Evolutionary conservation across 345 rosid genomes (phyloP), one percentile per base, ranked within the genome.

Genomic region (Eucalyptus urophylla): DNA sequence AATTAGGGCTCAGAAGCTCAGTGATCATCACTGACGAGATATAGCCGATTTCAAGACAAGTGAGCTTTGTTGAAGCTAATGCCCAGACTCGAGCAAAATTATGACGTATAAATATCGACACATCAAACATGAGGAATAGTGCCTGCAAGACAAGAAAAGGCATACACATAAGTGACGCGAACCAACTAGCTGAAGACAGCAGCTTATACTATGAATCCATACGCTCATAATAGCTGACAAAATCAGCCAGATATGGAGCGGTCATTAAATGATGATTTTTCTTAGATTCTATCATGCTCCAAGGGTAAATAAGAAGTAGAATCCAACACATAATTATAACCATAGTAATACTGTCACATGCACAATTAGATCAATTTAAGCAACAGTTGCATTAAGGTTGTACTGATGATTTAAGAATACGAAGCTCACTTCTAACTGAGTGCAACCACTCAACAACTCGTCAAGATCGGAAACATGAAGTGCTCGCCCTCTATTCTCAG

Each of bases 31-130:
- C 96, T 11, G 98, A 96, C 14, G 99, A 94, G 87, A 96, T 93
- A 90, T 93, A 95, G 86, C 98, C 98, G 45, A 97, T 94, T 95
- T 97, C 97, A 33, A 97, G 98, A 90, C 93, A 96, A 86, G 94
- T 92, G 86, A 97, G 97, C 86, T 93, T 96, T 89, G 93, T 91
- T 87, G 99, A 96, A 87, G 95, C 97, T 54, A 93, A 92, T 58
- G 95, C 95, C 95, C 98, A 97, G 80, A 94, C 92, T 44, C 90
- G 93, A 92, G 95, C 90, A 88, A 95, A 95, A 89, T 92, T 93
- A 89, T 94, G 97, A 62, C 93, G 96, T 83, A 94, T 92, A 88
- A 96, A 94, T 62, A 95, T 89, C 5, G 99, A 96, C 81, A 96
- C 91, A 89, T 97, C 99, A 91, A 96, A 95, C 96, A 96, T 96